Evolutionary conservation across 2,329 filamentous ascomycete genomes (phyloP), one percentile per base, ranked within the genome.

Genomic region (Clarireedia sp.): DNA sequence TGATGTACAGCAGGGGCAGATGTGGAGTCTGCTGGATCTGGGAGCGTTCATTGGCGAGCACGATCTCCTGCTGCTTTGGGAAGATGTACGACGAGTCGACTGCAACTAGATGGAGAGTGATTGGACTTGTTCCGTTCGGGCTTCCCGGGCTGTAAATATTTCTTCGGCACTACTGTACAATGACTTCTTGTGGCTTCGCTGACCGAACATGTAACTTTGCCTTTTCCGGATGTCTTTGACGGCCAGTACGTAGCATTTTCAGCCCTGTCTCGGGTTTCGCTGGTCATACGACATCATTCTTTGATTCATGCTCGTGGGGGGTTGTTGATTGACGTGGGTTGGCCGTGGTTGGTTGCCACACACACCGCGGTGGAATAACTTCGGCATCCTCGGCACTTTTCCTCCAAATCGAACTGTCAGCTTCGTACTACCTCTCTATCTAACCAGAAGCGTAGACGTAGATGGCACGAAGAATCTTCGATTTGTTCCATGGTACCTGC

Each of bases 11-110:
- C 16, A 40, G 12, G 17, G 24, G 33, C 17, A 33, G 46, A 9
- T 43, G 40, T 43, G 40, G 40, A 23, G 40, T 21, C 8, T 43
- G 17, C 14, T 19, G 9, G 40, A 43, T 23, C 4, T 46, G 23
- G 23, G 43, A 1, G 10, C 1, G 9, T 26, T 50, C 17, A 49
- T 50, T 37, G 52, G 19, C 14, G 37, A 44, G 37, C 29, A 36
- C 12, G 52, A 49, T 44, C 37, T 54, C 45, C 19, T 37, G 7
- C 46, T 54, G 16, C 52, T 50, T 49, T 36, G 45, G 36, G 16
- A 49, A 41, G 44, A 36, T 48, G 16, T 50, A 36, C 10, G 21
- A 29, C 16, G 23, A 48, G 10, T 50, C 16, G 16, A 46, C 16
- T 21, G 4, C 21, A 26, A 12, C 19, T 43, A n/a, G 40, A 43